Conservation (phyloP, 495 filamentous ascomycete species). For the Aspergillus kassunensis region DNA sequence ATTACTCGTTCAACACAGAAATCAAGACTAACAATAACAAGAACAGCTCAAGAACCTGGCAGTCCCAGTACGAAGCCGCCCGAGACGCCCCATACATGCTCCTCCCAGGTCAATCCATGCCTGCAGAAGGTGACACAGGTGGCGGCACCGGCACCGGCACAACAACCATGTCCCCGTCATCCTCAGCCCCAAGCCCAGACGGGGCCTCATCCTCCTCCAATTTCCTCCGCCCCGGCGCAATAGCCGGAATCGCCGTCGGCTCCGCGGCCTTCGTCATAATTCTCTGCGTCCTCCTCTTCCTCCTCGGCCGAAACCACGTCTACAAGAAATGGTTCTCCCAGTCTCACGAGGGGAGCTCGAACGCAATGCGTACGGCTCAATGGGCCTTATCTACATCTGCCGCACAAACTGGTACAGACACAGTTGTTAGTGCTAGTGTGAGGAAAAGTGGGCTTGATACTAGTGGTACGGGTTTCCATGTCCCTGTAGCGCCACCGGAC, state of each 20-base stretch:
- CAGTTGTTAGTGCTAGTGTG: neutral
- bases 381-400: neutral
- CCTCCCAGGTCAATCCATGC: constrained; percentile 35
- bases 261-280: constrained; percentile 28
- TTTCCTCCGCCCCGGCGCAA: constrained; percentile 30
- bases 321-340: constrained; percentile 33
- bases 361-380: neutral
- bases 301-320: constrained; percentile 35
- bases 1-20: neutral
- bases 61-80: constrained; percentile 32
- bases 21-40: constrained; percentile 7
- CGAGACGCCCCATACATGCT: constrained; percentile 34
- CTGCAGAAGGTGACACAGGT: constrained; percentile 27
- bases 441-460: neutral
- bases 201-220: neutral
- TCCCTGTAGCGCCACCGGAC: neutral
- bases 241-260: constrained; percentile 38
- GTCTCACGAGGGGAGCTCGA: neutral
- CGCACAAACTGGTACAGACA: neutral
- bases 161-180: constrained; percentile 17
- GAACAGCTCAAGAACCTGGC: constrained; percentile 31
- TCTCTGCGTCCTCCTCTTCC: constrained; percentile 35
- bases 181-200: neutral
- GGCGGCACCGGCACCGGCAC: constrained; percentile 7
- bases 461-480: neutral